Evolutionary conservation across 768 basidiomycete genomes (phyloP).

Genomic region (Lentinula sp.): DNA sequence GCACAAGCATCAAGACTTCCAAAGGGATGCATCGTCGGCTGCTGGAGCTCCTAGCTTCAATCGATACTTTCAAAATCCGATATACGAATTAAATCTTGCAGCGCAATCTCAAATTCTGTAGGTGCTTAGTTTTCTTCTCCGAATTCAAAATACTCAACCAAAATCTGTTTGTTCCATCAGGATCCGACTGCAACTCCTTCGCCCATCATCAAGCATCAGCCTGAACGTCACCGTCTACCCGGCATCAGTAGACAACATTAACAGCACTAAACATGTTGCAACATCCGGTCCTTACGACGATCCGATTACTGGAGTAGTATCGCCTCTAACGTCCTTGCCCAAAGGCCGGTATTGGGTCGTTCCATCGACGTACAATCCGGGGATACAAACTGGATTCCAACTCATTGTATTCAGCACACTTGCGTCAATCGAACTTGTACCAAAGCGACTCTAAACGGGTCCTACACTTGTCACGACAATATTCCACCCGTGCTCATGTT

Average conservation of each 20-base stretch:
- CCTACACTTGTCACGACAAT: not conserved
- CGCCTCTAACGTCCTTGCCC: slow-evolving; percentile 41
- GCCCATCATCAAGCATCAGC: slow-evolving; percentile 31
- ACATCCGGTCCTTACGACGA: slow-evolving; percentile 84
- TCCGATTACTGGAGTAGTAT: slow-evolving; percentile 63
- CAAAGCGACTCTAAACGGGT: not conserved
- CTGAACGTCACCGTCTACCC: slow-evolving; percentile 60
- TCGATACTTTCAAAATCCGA: slow-evolving; percentile 63
- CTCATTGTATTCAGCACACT: slow-evolving; percentile 54
- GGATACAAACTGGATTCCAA: slow-evolving; percentile 49
- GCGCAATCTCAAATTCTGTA: slow-evolving; percentile 53
- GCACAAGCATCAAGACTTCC: not conserved
- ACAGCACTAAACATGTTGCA: slow-evolving; percentile 35
- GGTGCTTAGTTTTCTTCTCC: slow-evolving; percentile 9
- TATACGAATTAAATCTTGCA: slow-evolving; percentile 54
- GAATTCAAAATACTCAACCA: not conserved
- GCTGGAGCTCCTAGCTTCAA: slow-evolving; percentile 66
- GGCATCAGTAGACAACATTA: slow-evolving; percentile 19
- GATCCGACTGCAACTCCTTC: slow-evolving; percentile 60
- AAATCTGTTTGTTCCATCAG: slow-evolving; percentile 26
- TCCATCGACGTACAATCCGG: slow-evolving; percentile 68
- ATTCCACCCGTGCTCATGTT: not conserved
- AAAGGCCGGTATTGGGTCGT: slow-evolving; percentile 67
- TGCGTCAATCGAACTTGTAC: slow-evolving; percentile 10
- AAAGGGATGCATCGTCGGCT: slow-evolving; percentile 53